These are phyloP conservation scores for Polychaeton citri DNA, from an alignment of 2,329 filamentous ascomycete species.

Conservation along the genomic window DNA sequence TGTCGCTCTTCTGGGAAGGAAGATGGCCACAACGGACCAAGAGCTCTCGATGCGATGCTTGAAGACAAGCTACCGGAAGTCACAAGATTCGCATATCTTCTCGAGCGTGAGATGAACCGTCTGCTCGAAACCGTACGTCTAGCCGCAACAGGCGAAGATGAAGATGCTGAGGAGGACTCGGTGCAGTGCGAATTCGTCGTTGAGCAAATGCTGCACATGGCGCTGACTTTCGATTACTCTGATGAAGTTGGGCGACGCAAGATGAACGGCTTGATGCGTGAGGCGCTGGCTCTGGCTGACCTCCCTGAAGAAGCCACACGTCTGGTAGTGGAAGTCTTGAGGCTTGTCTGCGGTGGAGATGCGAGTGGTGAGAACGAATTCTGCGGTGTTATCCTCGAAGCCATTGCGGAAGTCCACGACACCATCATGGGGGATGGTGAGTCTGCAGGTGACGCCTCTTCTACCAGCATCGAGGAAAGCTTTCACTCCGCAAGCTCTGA, in stretches of 20 bases:
- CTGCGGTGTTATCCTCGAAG: conserved; percentile 75
- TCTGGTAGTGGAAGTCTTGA: conserved; percentile 67
- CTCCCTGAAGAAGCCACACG: conserved; percentile 88
- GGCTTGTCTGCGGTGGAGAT: conserved; percentile 67
- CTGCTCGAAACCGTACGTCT: conserved; percentile 51
- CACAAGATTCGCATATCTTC: conserved; percentile 73
- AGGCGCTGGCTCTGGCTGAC: conserved; percentile 72
- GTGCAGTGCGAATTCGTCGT: conserved; percentile 91
- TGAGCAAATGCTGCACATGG: conserved; percentile 87
- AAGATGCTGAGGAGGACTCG: conserved; percentile 61
- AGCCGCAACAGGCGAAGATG: conserved; percentile 38
- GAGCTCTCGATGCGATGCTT: conserved; percentile 59
- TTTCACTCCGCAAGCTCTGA: conserved; percentile 91
- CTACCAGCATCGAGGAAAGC: conserved; percentile 49
- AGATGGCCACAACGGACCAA: conserved; percentile 41
- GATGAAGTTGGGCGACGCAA: conserved; percentile 90
- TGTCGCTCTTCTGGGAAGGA: conserved; percentile 53
- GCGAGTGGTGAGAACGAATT: conserved; percentile 67
- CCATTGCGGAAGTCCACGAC: conserved; percentile 92
- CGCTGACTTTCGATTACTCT: conserved; percentile 86
- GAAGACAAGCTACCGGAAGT: conserved; percentile 96
- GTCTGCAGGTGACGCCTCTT: conserved; percentile 36
- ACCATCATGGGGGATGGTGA: conserved; percentile 62
- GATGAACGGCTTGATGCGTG: conserved; percentile 85
- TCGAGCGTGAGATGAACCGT: conserved; percentile 65